Conservation (phyloP, 306 rosid genomes). For the Trichosanthes truncata region DNA sequence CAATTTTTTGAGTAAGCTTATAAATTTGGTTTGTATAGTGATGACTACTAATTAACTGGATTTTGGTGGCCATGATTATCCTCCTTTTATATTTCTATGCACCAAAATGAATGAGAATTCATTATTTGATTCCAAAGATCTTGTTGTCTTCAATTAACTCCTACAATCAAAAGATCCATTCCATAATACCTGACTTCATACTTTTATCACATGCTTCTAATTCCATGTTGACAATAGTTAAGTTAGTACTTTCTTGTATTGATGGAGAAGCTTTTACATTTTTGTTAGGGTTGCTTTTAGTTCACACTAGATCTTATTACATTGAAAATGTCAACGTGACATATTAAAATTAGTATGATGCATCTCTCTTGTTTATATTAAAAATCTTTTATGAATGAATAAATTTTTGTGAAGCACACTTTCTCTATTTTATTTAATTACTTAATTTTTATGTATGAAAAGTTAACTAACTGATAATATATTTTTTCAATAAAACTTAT, state of each 20-base stretch:
- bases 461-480: neutral
- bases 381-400: neutral
- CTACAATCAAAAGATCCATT: neutral
- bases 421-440: neutral
- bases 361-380: neutral
- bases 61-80: neutral
- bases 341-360: neutral
- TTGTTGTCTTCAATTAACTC: constrained; percentile 4
- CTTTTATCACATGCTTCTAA: constrained; percentile 9
- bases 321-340: neutral
- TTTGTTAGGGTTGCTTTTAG: neutral
- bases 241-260: constrained; percentile 1
- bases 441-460: neutral
- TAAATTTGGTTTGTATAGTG: neutral
- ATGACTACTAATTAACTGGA: neutral
- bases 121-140: constrained; percentile 6
- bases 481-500: too few relatives aligned
- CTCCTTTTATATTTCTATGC: neutral
- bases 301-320: too few relatives aligned
- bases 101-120: neutral
- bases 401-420: neutral
- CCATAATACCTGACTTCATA: neutral
- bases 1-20: neutral
- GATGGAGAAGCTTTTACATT: neutral
- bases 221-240: neutral